Evolutionary conservation across 495 filamentous ascomycete genomes (phyloP), one percentile per base, ranked within the genome.

Genomic region (Hypomontagnella monticulosa): DNA sequence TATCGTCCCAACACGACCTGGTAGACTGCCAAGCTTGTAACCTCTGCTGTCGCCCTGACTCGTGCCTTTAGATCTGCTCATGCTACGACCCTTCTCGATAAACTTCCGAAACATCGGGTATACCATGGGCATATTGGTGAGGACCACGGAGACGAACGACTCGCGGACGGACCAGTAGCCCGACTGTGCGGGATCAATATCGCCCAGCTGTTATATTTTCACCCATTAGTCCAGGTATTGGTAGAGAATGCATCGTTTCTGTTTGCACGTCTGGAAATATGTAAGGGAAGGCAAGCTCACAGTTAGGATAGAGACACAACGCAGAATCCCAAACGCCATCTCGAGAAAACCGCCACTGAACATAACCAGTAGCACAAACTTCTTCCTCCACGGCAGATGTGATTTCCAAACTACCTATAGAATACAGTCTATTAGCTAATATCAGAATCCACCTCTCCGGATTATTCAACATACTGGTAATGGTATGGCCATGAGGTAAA

Each of bases 151-250:
- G 48, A 88, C 83, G 63, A 89, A 88, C 34, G 85, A 86, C 63
- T 88, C 86, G 47, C 86, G 85, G 61, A 84, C 81, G 48, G 86
- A 84, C 86, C 86, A 89, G 75, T 78, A 81, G 37, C 85, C 84
- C 6, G 84, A 83, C 77, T 86, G 79, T 11, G 71, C 63, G 34
- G 78, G 70, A 49, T 83, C 82, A 52, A 76, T 77, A 66, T 84
- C 79, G 18, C 78, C 77, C 8, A 64, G 48, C 73, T 75, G 44
- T 4, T 34, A 33, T 37, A 42, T 9, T 20, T 4, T 30, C 12
- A 10, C 23, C 36, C n/a, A 11, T 63, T 46, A 57, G 51, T 67
- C 23, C 46, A 42, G 16, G 8, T 51, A 27, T 6, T 14, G 18
- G 0, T 8, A 34, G 15, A 0, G 5, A 43, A 4, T 34, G 1